Percentiles rank a stretch among this genome's conserved stretches.
phyloP scores from a whole-genome alignment of 2,329 filamentous ascomycete genomes.

The Metarhizium humberi region DNA sequence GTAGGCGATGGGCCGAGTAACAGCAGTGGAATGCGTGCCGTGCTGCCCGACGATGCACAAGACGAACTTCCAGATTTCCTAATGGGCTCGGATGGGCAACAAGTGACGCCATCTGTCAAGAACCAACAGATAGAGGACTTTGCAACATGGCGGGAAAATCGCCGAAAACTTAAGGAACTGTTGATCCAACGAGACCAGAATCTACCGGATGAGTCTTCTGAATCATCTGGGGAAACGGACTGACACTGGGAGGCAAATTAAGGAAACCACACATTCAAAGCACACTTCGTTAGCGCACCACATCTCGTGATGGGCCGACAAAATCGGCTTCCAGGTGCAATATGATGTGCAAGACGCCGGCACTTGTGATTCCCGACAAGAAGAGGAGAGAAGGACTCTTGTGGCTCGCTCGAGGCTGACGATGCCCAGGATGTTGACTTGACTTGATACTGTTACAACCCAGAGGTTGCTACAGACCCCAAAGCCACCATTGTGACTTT shows the following conservation, averaged over 20 bases:
- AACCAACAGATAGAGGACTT: conserved; percentile 41
- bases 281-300: background rate
- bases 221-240: background rate
- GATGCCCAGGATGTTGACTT: too few relatives aligned
- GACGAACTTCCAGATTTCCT: conserved; percentile 38
- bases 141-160: conserved; percentile 33
- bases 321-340: background rate
- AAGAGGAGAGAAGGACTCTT: too few relatives aligned
- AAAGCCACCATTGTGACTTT: too few relatives aligned
- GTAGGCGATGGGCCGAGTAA: conserved; percentile 50
- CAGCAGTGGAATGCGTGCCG: conserved; percentile 11
- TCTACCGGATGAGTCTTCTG: conserved; percentile 19
- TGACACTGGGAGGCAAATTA: background rate
- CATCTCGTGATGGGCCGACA: background rate
- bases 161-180: conserved; percentile 33
- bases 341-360: too few relatives aligned
- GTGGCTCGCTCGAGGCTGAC: too few relatives aligned
- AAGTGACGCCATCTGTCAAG: conserved; percentile 50
- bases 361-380: too few relatives aligned
- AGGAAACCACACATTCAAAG: background rate
- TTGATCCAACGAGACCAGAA: conserved; percentile 35
- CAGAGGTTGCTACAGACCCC: too few relatives aligned
- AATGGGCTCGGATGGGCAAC: conserved; percentile 39
- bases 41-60: conserved; percentile 13
- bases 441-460: too few relatives aligned